Evolutionary conservation across 2,329 filamentous ascomycete genomes (phyloP).

Genomic region (Aspergillus neotritici): DNA sequence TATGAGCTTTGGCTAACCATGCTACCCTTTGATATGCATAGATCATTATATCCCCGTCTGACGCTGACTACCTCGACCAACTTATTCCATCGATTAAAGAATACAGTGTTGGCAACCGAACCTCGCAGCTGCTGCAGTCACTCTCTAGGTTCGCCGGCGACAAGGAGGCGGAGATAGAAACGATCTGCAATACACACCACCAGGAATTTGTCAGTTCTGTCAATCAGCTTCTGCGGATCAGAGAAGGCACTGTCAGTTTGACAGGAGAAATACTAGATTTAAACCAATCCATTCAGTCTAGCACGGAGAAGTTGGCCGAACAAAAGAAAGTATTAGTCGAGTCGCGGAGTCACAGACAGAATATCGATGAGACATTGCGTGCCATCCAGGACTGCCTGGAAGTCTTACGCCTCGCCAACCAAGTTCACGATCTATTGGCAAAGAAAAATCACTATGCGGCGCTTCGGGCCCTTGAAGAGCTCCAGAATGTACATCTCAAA

Average conservation of each 20-base stretch:
- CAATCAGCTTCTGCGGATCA: slow-evolving; percentile 84
- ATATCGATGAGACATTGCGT: slow-evolving; percentile 87
- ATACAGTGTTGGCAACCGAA: slow-evolving; percentile 69
- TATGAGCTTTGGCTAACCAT: slow-evolving; percentile 4
- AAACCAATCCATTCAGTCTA: slow-evolving; percentile 90
- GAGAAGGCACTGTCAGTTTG: slow-evolving; percentile 81
- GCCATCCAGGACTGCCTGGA: slow-evolving; percentile 87
- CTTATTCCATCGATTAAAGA: slow-evolving; percentile 91
- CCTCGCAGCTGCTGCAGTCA: slow-evolving; percentile 67
- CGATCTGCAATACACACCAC: slow-evolving; percentile 90
- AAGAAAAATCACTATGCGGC: slow-evolving; percentile 96
- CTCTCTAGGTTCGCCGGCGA: slow-evolving; percentile 77
- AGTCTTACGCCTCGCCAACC: slow-evolving; percentile 85
- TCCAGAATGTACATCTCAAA: slow-evolving; percentile 93
- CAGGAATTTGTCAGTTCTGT: slow-evolving; percentile 94
- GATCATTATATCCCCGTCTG: slow-evolving; percentile 89
- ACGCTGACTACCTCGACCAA: slow-evolving; percentile 91
- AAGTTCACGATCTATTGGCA: slow-evolving; percentile 83
- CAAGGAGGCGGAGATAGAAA: slow-evolving; percentile 85
- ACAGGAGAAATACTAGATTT: slow-evolving; percentile 87
- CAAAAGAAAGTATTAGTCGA: slow-evolving; percentile 94
- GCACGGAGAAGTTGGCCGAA: slow-evolving; percentile 86
- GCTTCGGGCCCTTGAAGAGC: slow-evolving; percentile 84
- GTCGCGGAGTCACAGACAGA: slow-evolving; percentile 84
- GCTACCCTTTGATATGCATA: slow-evolving; percentile 35